Base-by-base conservation (phyloP, 2,329 filamentous ascomycete genomes). In the Cladosporium sp. region DNA sequence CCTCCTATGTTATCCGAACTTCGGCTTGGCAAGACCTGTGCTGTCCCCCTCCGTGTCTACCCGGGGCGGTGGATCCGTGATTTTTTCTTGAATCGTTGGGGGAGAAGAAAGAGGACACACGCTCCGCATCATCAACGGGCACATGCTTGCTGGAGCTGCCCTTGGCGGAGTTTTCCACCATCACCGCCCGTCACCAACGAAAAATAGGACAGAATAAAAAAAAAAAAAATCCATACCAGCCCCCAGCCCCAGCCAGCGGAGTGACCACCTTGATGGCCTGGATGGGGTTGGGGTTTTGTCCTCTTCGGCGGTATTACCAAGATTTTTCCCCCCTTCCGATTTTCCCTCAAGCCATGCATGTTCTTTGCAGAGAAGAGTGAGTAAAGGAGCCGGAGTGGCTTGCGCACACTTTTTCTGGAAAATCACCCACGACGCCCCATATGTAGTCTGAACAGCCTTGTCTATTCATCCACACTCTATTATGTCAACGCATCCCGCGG, bases 291-390 rank as follows among this genome's bases (percentile, higher is more conserved):
- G 22, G n/a, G n/a, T n/a, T n/a, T n/a, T n/a, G 30, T n/a, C n/a
- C 30, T 11, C 30, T 5, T 34, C 36, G 36, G 32, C 36, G 30
- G 22, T 15, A 19, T 20, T 17, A 15, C 32, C 34, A 38, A 34
- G 34, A 39, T 47, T 32, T 32, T 32, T 32, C 8, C n/a, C 30
- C 6, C 30, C 30, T n/a, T 32, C 30, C 30, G 15, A 20, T 18
- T n/a, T n/a, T n/a, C n/a, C n/a, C n/a, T n/a, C n/a, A 39, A 37
- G 43, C 30, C 37, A 11, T 15, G 30, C 24, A 17, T 24, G 22
- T 48, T 48, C 45, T 48, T 48, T 48, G 45, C 45, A 48, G 45
- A 48, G 45, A 48, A 41, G 41, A 22, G 29, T 7, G 29, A n/a
- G n/a, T n/a, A n/a, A n/a, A n/a, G n/a, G n/a, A n/a, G n/a, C n/a